Conservation (phyloP, 345 rosid species). For the Arabidopsis suecica region DNA sequence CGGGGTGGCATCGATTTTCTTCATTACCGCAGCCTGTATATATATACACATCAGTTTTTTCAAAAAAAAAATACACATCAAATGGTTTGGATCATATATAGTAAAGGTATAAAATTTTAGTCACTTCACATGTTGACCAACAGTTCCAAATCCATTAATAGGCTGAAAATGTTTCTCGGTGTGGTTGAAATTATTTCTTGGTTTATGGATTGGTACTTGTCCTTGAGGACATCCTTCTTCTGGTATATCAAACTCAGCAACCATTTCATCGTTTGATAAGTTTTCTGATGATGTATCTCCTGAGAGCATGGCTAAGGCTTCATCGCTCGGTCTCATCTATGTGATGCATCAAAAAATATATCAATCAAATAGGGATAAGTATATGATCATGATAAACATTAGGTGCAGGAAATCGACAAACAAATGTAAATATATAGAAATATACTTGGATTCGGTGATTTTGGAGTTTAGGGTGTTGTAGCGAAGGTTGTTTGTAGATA, state of each 20-base stretch:
- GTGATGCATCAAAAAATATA: conserved; percentile 1
- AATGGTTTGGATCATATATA: conserved; percentile 9
- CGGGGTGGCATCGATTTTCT: background rate
- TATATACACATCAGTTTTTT: no score
- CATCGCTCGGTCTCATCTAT: conserved; percentile 24
- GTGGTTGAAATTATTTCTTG: background rate
- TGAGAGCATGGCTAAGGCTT: conserved; percentile 22
- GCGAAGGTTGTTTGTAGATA: conserved; percentile 24
- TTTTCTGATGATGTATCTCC: background rate
- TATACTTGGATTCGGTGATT: conserved; percentile 26
- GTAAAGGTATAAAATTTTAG: background rate
- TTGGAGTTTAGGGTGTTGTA: conserved; percentile 1
- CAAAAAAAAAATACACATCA: background rate
- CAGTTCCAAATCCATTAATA: background rate
- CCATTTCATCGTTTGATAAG: background rate
- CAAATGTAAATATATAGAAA: background rate
- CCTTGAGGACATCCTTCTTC: conserved; percentile 28
- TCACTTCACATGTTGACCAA: conserved; percentile 15
- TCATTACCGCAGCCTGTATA: conserved; percentile 11
- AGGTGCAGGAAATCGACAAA: background rate
- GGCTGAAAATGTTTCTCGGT: background rate
- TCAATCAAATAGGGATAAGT: background rate
- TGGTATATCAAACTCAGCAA: conserved; percentile 16
- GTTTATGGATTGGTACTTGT: conserved; percentile 32
- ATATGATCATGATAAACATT: background rate